Evolutionary conservation across 768 basidiomycete species (phyloP).

Genomic region (Lenzites betulinus): DNA sequence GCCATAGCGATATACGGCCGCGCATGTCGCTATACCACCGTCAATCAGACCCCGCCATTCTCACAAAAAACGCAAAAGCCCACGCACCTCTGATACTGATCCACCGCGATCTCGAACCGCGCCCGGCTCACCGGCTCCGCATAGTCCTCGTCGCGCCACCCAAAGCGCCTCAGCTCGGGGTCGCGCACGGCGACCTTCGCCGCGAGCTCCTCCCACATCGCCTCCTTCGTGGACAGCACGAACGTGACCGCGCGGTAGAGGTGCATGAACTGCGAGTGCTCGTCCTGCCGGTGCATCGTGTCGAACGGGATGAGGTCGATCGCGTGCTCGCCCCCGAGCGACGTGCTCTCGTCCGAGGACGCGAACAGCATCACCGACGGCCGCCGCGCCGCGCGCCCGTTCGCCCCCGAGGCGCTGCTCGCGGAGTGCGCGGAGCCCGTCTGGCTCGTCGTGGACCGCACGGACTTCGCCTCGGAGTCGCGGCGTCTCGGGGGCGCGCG

Average conservation of each 20-base stretch:
- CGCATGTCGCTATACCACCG: conserved; percentile 28
- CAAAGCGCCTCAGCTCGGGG: conserved; percentile 18
- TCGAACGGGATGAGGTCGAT: conserved; percentile 24
- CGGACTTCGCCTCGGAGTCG: conserved; percentile 9
- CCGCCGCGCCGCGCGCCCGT: background rate
- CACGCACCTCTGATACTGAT: conserved; percentile 29
- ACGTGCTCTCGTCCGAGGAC: conserved; percentile 21
- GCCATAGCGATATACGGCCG: conserved; percentile 30
- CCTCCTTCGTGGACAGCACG: conserved; percentile 31
- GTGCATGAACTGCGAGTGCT: conserved; percentile 29
- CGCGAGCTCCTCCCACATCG: conserved; percentile 35
- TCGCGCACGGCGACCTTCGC: conserved; percentile 19
- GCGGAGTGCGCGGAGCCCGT: conserved; percentile 12
- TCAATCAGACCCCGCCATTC: background rate
- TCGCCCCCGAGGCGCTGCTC: background rate
- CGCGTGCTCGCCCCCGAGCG: conserved; percentile 14
- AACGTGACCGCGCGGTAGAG: conserved; percentile 28
- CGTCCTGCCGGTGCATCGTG: conserved; percentile 13
- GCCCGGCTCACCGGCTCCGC: conserved; percentile 19
- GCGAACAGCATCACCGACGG: conserved; percentile 17
- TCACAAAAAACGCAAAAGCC: background rate
- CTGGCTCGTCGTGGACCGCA: conserved; percentile 4
- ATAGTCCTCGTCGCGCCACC: conserved; percentile 28
- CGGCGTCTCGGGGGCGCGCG: background rate
- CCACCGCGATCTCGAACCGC: conserved; percentile 29